Conservation (phyloP, 345 rosid species). For the Eucalyptus erythrocorys region DNA sequence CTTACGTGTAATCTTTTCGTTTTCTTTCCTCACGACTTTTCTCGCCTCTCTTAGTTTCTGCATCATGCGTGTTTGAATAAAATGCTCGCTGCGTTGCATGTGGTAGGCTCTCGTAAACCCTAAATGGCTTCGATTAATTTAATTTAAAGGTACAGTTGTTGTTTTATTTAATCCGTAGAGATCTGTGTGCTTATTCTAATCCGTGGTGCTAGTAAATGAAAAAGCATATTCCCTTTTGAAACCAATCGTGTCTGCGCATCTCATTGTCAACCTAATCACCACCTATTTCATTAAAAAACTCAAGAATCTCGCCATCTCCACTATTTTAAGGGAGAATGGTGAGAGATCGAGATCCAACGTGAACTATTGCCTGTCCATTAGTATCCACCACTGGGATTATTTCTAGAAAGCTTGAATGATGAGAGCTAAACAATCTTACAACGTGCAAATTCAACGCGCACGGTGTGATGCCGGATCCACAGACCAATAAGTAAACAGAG, state of each 20-base stretch:
- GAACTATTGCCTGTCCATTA: not conserved
- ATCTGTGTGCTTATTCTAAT: not conserved
- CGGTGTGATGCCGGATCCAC: not conserved
- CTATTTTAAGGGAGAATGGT: not conserved
- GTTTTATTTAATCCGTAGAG: not conserved
- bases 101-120: not conserved
- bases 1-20: not conserved
- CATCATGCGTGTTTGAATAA: not conserved
- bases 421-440: not conserved
- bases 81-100: not conserved
- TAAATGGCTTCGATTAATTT: not conserved
- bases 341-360: not conserved
- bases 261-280: not conserved
- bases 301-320: not conserved
- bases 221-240: not conserved
- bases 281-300: not conserved
- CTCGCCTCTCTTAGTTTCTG: not conserved
- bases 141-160: not conserved
- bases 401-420: not conserved
- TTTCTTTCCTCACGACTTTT: not conserved
- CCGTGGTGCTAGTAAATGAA: not conserved
- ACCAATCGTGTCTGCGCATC: not conserved
- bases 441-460: not conserved
- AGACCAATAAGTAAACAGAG: not conserved
- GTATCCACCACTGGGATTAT: not conserved